Base-by-base conservation (phyloP, 1,284 basidiomycete genomes). In the Rhodotorula sp. region DNA sequence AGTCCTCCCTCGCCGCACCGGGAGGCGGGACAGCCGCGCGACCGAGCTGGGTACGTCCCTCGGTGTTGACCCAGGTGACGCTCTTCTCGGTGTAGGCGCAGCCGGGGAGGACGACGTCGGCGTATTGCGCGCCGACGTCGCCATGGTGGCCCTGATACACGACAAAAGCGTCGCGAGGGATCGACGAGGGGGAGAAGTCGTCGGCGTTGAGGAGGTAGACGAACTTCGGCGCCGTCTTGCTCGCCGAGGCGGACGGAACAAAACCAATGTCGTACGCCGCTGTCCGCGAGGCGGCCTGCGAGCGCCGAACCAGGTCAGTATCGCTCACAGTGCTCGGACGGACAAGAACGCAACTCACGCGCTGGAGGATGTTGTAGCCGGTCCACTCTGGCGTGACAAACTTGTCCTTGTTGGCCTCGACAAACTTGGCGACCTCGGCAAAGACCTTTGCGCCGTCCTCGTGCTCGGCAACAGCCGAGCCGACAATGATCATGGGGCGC, bases 141-240 rank as follows among this genome's bases (percentile, higher is more conserved):
- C 96, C 96, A 80, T 99, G 95, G 82, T 98, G 95, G 56, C 96
- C 96, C 81, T 99, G 96, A 83, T 99, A 99, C 22, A 99, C 95
- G 56, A 99, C 95, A 79, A 99, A 99, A 1, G 95, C 94, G 78
- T 94, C 88, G 72, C 88, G 84, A 44, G 96, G 94, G 73, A 99
- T 96, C n/a, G 88, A 87, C 68, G 89, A 86, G 55, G 93, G 90
- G 78, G 94, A 87, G 67, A 99, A 83, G 79, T 98, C 94, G 78
- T 99, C 96, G 9, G 95, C 94, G 80, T 95, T 95, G 73, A 99
- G 87, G 64, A 99, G 88, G 83, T 97, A 98, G 78, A 99, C 84
- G 82, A 99, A 99, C 83, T 98, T 99, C 74, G 96, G 90, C 74
- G 86, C 89, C 57, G 88, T 86, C 66, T 84, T 80, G 48, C 91